These are phyloP conservation scores for Simplicillium aogashimaense DNA, from an alignment of 2,329 filamentous ascomycete species.

Conservation along the genomic window DNA sequence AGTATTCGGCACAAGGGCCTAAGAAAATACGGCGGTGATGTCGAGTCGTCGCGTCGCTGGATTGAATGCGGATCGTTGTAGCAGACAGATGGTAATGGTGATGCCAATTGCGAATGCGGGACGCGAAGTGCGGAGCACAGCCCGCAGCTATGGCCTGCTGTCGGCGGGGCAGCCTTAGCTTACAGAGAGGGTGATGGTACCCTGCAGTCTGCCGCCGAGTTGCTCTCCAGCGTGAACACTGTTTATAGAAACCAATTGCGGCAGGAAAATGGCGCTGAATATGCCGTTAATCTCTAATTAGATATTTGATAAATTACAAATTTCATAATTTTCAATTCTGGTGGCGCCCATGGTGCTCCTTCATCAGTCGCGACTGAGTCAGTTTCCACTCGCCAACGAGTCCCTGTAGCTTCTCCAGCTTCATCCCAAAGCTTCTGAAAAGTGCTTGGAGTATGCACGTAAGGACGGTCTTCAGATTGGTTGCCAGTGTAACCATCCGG, in stretches of 20 bases:
- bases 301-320: conserved; percentile 6
- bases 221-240: too few species aligned
- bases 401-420: conserved; percentile 36
- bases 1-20: background rate
- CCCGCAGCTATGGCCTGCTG: too few species aligned
- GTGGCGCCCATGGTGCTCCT: background rate
- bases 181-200: too few species aligned
- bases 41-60: conserved; percentile 1
- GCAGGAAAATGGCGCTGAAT: too few species aligned
- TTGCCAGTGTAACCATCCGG: conserved; percentile 13
- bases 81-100: background rate
- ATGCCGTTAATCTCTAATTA: too few species aligned
- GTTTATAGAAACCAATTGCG: too few species aligned
- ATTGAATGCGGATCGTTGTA: background rate
- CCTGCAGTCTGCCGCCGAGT: too few species aligned
- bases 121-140: conserved; percentile 1
- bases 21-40: background rate
- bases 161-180: background rate
- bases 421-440: conserved; percentile 46
- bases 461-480: conserved; percentile 19
- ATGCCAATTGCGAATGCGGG: conserved; percentile 1
- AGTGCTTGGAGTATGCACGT: conserved; percentile 36
- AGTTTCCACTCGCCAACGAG: conserved; percentile 36
- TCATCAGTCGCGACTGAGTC: conserved; percentile 11
- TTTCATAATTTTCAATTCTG: conserved; percentile 1